Base-by-base conservation (phyloP, 345 rosid genomes). In the Acer negundo region DNA sequence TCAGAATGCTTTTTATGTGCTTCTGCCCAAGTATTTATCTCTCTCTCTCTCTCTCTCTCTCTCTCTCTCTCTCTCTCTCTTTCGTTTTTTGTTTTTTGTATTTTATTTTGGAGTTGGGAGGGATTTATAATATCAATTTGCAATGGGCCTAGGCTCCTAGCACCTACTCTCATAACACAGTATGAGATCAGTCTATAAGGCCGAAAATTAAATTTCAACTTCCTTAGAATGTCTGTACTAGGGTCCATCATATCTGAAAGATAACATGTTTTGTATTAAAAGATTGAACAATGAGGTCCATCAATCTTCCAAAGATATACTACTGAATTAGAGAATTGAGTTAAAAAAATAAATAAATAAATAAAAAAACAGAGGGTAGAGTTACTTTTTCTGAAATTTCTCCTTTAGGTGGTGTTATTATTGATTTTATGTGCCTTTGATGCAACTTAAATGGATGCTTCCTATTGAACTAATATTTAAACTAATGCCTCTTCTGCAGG, bases 401-500 rank as follows among this genome's bases (percentile, higher is more conserved):
- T 10, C 10, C 62, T 1, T 35, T 70, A 42, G 22, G 66, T 69
- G 17, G 62, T 67, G 72, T n/a, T 64, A 8, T 70, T 6, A 10
- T 16, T 23, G 19, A 7, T 8, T 64, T 56, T 22, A n/a, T 58
- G 12, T 67, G 70, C 3, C 46, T 42, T 42, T 42, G 46, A 31
- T 74, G 51, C 44, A 26, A 23, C 40, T 6, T 70, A 19, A 67
- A 6, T 56, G 7, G 11, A 19, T 58, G 23, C 51, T 49, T 61
- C n/a, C 53, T 63, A 47, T 64, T 47, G 53, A 76, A 70, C 64
- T 86, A 64, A 86, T 59, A 38, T 70, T 61, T 70, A 70, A 22
- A 66, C 69, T 40, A 17, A 51, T 74, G 10, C 58, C 24, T 72
- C 61, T 7, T 78, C n/a, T 88, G 80, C 91, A 96, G 99, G 98